Conservation (phyloP, 345 rosid species). For the Murraya paniculata region DNA sequence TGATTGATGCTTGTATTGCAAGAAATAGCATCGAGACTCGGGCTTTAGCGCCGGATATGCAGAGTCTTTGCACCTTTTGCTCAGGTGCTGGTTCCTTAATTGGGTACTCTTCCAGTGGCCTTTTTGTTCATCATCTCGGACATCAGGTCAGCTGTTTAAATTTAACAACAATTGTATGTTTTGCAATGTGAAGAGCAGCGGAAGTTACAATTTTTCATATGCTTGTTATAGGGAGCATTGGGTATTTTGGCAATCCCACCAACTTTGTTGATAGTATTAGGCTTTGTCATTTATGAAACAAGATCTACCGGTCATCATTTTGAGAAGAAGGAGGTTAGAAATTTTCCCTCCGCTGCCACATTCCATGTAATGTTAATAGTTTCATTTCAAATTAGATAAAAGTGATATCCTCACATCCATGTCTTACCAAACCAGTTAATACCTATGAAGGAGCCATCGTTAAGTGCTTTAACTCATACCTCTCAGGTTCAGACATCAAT, state of each 20-base stretch:
- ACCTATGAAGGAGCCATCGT: neutral
- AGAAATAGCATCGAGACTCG: constrained; percentile 57
- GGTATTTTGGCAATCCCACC: constrained; percentile 62
- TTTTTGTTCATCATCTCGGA: constrained; percentile 66
- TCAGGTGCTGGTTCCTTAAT: constrained; percentile 75
- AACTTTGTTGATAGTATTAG: constrained; percentile 46
- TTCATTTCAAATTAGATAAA: neutral
- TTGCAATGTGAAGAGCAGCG: neutral
- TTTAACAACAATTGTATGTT: neutral
- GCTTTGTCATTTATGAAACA: constrained; percentile 62
- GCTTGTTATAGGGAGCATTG: constrained; percentile 53
- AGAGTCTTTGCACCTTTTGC: constrained; percentile 75
- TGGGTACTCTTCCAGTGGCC: constrained; percentile 70
- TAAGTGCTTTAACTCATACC: neutral
- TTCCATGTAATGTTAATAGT: neutral
- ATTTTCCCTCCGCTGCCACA: neutral
- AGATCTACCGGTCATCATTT: constrained; percentile 28
- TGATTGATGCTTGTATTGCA: constrained; percentile 86
- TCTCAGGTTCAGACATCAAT: neutral
- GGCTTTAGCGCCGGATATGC: constrained; percentile 75
- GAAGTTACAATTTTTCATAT: neutral
- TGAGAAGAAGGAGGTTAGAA: constrained; percentile 52
- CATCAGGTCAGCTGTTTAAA: constrained; percentile 48
- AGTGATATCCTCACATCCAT: neutral
- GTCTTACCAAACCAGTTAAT: constrained; percentile 5